Evolutionary conservation across 305 asterid genomes (phyloP), one percentile per base, ranked within the genome.

Genomic region (Euphrasia arctica): DNA sequence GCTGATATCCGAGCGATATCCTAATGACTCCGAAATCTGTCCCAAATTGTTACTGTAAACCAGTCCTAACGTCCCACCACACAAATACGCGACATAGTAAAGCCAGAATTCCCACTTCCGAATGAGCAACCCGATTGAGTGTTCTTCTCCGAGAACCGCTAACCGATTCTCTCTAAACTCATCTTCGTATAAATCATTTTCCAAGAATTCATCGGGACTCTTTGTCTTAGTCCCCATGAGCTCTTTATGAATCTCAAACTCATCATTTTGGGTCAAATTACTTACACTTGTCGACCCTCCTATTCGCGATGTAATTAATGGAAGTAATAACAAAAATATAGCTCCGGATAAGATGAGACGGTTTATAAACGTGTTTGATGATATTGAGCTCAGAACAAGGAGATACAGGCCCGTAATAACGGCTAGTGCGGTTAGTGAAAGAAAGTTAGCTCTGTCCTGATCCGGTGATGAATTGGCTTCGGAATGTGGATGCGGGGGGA

Each of bases 11-110:
- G 79, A 72, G 9, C 29, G 63, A 54, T 73, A 80, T 64, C 93
- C 93, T 51, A 83, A 81, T 28, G 95, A 80, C 67, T 88, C 74
- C 5, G 83, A 78, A 58, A 88, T 80, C 70, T 87, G 93, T 42
- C 95, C 95, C 3, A 88, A 78, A 72, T 83, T 88, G 77, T 88
- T 88, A 43, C 82, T 78, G 25, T 85, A 85, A 51, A 80, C 85
- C 13, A 85, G 71, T 51, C 86, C 90, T 5, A 81, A 73, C 7
- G 95, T 88, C 60, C 89, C 95, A 31, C 90, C 82, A 48, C 87
- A 82, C 49, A 85, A 71, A 68, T 88, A 88, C 13, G 81, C 77
- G 5, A 77, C 49, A 69, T 72, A 85, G 75, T 83, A 88, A 10
- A 88, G 76, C 95, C 95, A 88, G 60, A 88, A 87, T 39, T 85